These are phyloP conservation scores for Teratosphaeria zuluensis DNA, from an alignment of 2,329 filamentous ascomycete genomes.

Conservation along the genomic window DNA sequence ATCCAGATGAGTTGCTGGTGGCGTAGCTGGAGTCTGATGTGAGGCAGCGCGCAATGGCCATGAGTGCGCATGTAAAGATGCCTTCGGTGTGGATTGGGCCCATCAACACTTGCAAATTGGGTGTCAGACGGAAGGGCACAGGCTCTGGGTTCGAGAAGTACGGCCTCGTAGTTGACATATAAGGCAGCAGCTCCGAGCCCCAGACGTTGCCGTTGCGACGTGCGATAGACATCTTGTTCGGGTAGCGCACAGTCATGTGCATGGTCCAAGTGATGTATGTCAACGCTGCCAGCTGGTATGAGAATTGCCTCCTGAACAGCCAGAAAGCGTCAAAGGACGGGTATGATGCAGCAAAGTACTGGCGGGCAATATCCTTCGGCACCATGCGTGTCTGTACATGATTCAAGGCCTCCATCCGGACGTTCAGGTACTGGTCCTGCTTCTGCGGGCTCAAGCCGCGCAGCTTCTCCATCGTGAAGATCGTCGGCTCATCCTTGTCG, in stretches of 20 bases:
- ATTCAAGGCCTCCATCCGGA: slow-evolving; percentile 72
- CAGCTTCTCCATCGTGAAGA: slow-evolving; percentile 93
- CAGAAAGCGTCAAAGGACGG: slow-evolving; percentile 90
- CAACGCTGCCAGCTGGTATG: slow-evolving; percentile 86
- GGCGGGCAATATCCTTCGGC: slow-evolving; percentile 66
- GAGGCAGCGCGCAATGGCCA: slow-evolving; percentile 91
- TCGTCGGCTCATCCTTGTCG: slow-evolving; percentile 87
- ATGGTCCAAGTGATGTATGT: slow-evolving; percentile 99
- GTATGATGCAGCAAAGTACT: slow-evolving; percentile 84
- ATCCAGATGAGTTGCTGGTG: slow-evolving; percentile 7
- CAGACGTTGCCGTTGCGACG: slow-evolving; percentile 85
- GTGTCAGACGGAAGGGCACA: slow-evolving; percentile 93
- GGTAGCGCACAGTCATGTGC: slow-evolving; percentile 92
- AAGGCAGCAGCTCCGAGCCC: slow-evolving; percentile 88
- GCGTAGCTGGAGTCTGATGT: slow-evolving; percentile 55
- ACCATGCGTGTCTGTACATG: slow-evolving; percentile 94
- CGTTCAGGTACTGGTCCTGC: slow-evolving; percentile 47
- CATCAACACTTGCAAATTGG: slow-evolving; percentile 92
- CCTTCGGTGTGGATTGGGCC: slow-evolving; percentile 92
- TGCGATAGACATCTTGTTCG: slow-evolving; percentile 88
- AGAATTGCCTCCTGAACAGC: slow-evolving; percentile 95
- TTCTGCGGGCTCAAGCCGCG: slow-evolving; percentile 53
- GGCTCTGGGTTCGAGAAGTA: slow-evolving; percentile 92
- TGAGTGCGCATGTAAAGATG: slow-evolving; percentile 87
- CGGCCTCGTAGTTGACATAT: slow-evolving; percentile 73